phyloP scores from a whole-genome alignment of 2,329 filamentous ascomycete genomes.

The Periconia sp. region DNA sequence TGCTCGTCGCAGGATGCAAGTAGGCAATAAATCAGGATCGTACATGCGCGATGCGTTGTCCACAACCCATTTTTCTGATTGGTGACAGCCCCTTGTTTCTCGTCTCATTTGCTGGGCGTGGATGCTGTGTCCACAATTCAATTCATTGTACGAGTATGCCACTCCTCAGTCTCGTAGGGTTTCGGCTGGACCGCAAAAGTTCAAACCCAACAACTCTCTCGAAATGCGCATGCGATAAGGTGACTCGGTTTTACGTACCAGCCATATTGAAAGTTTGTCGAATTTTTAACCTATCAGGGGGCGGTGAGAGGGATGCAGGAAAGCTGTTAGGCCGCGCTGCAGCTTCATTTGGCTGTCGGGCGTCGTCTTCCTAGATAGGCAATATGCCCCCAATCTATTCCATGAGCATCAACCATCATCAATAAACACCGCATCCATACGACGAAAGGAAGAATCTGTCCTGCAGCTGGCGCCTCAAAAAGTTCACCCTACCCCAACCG shows the following conservation, averaged over 20 bases:
- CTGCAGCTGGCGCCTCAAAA: not conserved
- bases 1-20: constrained; percentile 33
- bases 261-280: not conserved
- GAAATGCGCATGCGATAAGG: constrained; percentile 16
- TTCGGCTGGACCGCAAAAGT: constrained; percentile 4
- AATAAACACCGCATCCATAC: not conserved
- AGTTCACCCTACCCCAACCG: constrained; percentile 53
- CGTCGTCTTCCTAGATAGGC: constrained; percentile 1
- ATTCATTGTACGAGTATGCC: constrained; percentile 18
- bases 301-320: constrained; percentile 24
- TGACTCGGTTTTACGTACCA: not conserved
- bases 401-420: not conserved
- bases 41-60: constrained; percentile 7
- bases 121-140: constrained; percentile 33
- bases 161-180: constrained; percentile 7
- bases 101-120: constrained; percentile 17
- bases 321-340: constrained; percentile 14
- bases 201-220: constrained; percentile 6
- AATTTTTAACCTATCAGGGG: not conserved
- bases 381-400: not conserved
- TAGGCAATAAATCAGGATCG: constrained; percentile 7
- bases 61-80: constrained; percentile 3
- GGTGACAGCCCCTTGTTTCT: constrained; percentile 13
- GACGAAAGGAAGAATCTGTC: not conserved
- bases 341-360: constrained; percentile 2